Base-by-base conservation (phyloP, 2,329 filamentous ascomycete species). In the Rugonectria rugulosa region DNA sequence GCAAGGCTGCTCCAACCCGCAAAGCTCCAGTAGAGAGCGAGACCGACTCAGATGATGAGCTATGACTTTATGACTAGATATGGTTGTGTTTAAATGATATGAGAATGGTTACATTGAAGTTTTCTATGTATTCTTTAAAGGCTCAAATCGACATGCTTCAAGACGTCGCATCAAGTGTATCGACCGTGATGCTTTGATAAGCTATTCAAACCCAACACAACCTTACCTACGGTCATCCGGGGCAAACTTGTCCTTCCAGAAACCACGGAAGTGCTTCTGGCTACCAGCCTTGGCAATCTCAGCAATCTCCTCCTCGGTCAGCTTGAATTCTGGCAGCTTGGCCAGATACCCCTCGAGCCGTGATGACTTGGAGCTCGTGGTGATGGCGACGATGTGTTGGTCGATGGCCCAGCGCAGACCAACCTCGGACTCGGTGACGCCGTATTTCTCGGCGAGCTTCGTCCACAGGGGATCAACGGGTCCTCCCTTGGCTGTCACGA, bases 321-420 rank as follows among this genome's bases (percentile, higher is more conserved):
- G 74, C 75, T 84, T 83, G 66, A 89, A 87, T 38, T 65, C 73
- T 37, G 75, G 77, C 60, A 83, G 57, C 60, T 78, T 79, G n/a
- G 72, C 66, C 54, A 84, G 61, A 64, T 83, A 87, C n/a, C 77
- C 76, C 67, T 81, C 76, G 57, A 89, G 72, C 43, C 87, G 76
- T 60, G 84, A 76, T 66, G 83, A 77, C 61, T 79, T 88, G 29
- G 75, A 74, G 65, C 82, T 87, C 10, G 86, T 88, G 1, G 86
- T 88, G 50, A 88, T 67, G 3, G 76, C 77, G 21, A 87, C 79
- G 37, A 86, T 70, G 21, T 81, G 85, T 68, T 85, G 81, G 64
- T 89, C 85, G 29, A 88, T 69, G 23, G 74, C 72, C 85, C 85
- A 89, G 59, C 85, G 73, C 63, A 88, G 70, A 12, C 81, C 82